Evolutionary conservation across 1,284 basidiomycete genomes (phyloP).

Genomic region (Trametes versicolor): DNA sequence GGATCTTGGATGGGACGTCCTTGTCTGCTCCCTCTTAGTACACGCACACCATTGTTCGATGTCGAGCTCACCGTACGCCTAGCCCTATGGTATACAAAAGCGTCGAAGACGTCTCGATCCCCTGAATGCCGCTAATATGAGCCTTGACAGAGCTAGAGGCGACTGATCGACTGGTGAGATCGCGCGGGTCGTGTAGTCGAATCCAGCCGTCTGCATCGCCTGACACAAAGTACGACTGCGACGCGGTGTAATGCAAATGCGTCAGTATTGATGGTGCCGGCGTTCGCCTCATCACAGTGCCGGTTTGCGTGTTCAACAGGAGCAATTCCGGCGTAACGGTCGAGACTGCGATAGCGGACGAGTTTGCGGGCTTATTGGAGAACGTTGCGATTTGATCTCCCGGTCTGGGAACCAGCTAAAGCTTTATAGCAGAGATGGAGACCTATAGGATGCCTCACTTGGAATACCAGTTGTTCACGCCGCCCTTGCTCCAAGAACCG

Average conservation of each 20-base stretch:
- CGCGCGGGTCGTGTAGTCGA: constrained; percentile 86
- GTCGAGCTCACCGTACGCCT: constrained; percentile 72
- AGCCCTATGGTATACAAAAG: constrained; percentile 88
- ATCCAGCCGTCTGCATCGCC: constrained; percentile 88
- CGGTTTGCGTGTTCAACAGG: constrained; percentile 80
- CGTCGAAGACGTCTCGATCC: constrained; percentile 83
- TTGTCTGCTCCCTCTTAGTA: constrained; percentile 63
- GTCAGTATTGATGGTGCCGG: constrained; percentile 66
- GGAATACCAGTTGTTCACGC: constrained; percentile 83
- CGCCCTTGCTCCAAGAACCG: constrained; percentile 82
- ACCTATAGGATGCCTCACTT: constrained; percentile 53
- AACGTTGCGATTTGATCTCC: constrained; percentile 61
- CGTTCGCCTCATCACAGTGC: constrained; percentile 70
- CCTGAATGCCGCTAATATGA: constrained; percentile 85
- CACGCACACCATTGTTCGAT: neutral
- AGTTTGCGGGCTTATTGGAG: constrained; percentile 61
- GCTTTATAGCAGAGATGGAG: neutral
- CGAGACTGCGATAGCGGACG: constrained; percentile 69
- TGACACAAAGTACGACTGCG: constrained; percentile 69
- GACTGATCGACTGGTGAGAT: constrained; percentile 55
- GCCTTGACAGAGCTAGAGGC: constrained; percentile 69
- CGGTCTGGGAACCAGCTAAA: constrained; percentile 22
- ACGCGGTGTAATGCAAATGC: constrained; percentile 69
- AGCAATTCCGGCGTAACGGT: constrained; percentile 72
- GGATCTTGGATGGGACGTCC: constrained; percentile 92